Evolutionary conservation across 495 filamentous ascomycete species (phyloP).

Genomic region (Tuber aestivum): DNA sequence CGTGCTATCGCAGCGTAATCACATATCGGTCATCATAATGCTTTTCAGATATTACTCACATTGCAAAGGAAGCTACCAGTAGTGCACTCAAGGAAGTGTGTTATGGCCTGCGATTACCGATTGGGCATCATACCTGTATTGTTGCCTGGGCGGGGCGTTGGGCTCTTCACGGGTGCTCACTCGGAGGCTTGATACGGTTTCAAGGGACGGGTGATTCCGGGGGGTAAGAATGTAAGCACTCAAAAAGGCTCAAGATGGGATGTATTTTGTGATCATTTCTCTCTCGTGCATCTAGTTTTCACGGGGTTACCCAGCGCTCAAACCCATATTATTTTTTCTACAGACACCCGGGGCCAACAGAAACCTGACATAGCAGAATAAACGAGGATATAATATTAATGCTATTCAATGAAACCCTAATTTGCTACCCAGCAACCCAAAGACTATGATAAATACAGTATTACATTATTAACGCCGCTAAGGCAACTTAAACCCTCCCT

Average conservation of each 20-base stretch:
- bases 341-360: neutral
- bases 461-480: constrained; percentile 4
- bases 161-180: neutral
- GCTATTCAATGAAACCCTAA: neutral
- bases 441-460: neutral
- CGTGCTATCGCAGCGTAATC: neutral
- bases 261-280: neutral
- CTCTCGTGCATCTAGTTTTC: neutral
- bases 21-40: neutral
- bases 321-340: neutral
- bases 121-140: neutral
- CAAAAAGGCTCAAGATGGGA: neutral
- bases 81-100: neutral
- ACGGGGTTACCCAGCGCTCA: neutral
- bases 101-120: neutral
- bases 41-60: neutral
- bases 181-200: neutral
- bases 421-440: neutral
- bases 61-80: neutral
- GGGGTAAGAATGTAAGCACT: neutral
- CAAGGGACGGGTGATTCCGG: neutral
- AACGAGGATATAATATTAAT: neutral
- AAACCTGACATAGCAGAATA: neutral
- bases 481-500: constrained; percentile 28
- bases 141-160: neutral